Conservation (phyloP, 1,284 basidiomycete genomes). For the Malassezia slooffiae region DNA sequence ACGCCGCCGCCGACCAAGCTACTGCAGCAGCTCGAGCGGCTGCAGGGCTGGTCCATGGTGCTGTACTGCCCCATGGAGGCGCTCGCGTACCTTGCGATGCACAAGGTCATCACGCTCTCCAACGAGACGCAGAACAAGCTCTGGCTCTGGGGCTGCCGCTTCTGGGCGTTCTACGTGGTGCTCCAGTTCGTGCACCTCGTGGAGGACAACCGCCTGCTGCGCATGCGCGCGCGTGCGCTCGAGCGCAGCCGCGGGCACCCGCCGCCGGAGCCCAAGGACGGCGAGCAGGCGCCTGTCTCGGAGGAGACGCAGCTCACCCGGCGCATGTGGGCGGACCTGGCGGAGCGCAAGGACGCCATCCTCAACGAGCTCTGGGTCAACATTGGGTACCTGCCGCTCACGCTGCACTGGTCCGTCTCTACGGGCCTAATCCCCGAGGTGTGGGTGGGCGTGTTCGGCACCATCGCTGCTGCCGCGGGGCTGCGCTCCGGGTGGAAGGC, state of each 20-base stretch:
- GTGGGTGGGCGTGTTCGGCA: constrained; percentile 44
- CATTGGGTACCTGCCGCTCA: constrained; percentile 63
- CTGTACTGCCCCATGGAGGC: constrained; percentile 45
- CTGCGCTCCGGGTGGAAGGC: constrained; percentile 35
- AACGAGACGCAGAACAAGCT: constrained; percentile 24
- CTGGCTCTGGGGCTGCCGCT: constrained; percentile 32
- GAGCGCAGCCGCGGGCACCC: constrained; percentile 41
- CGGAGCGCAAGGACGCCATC: constrained; percentile 57
- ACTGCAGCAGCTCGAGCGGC: constrained; percentile 41
- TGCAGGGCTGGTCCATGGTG: constrained; percentile 45
- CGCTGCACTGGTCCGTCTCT: constrained; percentile 63
- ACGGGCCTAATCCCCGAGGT: constrained; percentile 33
- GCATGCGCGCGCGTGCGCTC: constrained; percentile 37
- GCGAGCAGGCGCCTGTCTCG: constrained; percentile 4
- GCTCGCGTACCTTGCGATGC: constrained; percentile 38
- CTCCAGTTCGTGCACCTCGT: constrained; percentile 42
- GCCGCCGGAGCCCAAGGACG: constrained; percentile 18
- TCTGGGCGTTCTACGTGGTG: constrained; percentile 43
- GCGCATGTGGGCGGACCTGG: constrained; percentile 40
- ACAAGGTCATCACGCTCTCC: constrained; percentile 35
- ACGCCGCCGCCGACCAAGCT: constrained; percentile 33
- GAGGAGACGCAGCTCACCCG: constrained; percentile 37
- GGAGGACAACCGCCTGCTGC: constrained; percentile 42
- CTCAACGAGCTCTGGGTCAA: constrained; percentile 65
- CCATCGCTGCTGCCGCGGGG: constrained; percentile 38